phyloP scores from a whole-genome alignment of 805 yeast genomes.

The Wickerhamiella kazuoi region DNA sequence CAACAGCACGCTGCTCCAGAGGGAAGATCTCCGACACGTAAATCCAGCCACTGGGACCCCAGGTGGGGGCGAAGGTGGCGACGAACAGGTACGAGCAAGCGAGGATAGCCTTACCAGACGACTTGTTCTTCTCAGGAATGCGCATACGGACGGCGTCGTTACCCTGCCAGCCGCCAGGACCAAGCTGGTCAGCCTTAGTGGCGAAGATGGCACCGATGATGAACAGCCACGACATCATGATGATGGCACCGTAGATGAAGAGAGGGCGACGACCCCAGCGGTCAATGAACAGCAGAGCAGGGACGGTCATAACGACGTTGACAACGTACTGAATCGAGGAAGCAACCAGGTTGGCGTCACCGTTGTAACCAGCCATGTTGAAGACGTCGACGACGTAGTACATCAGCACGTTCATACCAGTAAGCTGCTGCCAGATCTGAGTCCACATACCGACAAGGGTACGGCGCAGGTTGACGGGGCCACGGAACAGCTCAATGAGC shows the following conservation, averaged over 20 bases:
- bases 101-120: slow-evolving; percentile 31
- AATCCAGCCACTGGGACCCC: slow-evolving; percentile 77
- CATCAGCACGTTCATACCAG: slow-evolving; percentile 57
- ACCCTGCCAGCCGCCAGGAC: slow-evolving; percentile 2
- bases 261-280: slow-evolving; percentile 61
- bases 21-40: slow-evolving; percentile 47
- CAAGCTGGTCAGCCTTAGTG: neutral
- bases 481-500: slow-evolving; percentile 32
- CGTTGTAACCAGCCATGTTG: slow-evolving; percentile 40
- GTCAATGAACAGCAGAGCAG: slow-evolving; percentile 68
- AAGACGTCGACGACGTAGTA: slow-evolving; percentile 44
- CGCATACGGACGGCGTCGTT: slow-evolving; percentile 26
- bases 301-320: slow-evolving; percentile 62
- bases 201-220: slow-evolving; percentile 14
- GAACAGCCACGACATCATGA: slow-evolving; percentile 34
- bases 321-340: slow-evolving; percentile 38
- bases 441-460: slow-evolving; percentile 20
- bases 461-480: slow-evolving; percentile 19
- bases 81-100: slow-evolving; percentile 45
- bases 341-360: slow-evolving; percentile 51
- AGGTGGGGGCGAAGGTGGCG: slow-evolving; percentile 60
- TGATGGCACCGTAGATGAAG: slow-evolving; percentile 49
- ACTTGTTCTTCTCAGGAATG: slow-evolving; percentile 28
- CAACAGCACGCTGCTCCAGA: slow-evolving; percentile 57
- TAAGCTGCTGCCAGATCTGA: slow-evolving; percentile 43